Evolutionary conservation across 192 early-diverging fungal genomes (phyloP).

Genomic region (Geosiphon pyriformis): DNA sequence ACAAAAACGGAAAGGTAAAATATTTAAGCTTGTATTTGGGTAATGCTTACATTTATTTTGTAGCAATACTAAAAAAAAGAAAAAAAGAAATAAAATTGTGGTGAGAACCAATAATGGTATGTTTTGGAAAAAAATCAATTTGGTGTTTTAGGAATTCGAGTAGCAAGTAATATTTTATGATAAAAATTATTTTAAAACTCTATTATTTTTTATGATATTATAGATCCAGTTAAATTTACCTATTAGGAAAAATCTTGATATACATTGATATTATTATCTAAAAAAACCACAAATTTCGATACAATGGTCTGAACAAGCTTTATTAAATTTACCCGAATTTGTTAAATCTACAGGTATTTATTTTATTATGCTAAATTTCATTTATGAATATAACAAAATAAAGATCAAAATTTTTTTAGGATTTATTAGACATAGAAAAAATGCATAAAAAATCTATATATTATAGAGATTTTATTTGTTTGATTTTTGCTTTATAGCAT

Average conservation of each 20-base stretch:
- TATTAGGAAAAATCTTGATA: slow-evolving; percentile 6
- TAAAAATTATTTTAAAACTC: too few relatives aligned
- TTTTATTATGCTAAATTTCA: not conserved
- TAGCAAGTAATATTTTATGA: too few relatives aligned
- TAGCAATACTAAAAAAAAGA: not conserved
- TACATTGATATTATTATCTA: slow-evolving; percentile 1
- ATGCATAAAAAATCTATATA: too few relatives aligned
- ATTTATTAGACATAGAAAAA: too few relatives aligned
- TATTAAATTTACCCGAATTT: not conserved
- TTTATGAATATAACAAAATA: not conserved
- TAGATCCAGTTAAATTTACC: slow-evolving; percentile 3
- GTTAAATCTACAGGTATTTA: slow-evolving; percentile 1
- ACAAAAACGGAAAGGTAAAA: not conserved
- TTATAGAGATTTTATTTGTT: too few relatives aligned
- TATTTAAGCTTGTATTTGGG: slow-evolving; percentile 7
- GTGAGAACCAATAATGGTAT: not conserved
- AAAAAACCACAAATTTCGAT: slow-evolving; percentile 1
- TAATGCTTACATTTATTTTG: slow-evolving; percentile 1
- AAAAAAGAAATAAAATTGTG: not conserved
- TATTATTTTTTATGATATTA: too few relatives aligned
- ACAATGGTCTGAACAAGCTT: slow-evolving; percentile 4
- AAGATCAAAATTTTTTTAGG: too few relatives aligned
- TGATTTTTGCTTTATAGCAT: too few relatives aligned
- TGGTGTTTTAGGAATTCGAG: slow-evolving; percentile 7
- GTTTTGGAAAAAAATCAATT: slow-evolving; percentile 2